Base-by-base conservation (phyloP, 192 early-diverging fungal genomes). In the Coemansia sp. region DNA sequence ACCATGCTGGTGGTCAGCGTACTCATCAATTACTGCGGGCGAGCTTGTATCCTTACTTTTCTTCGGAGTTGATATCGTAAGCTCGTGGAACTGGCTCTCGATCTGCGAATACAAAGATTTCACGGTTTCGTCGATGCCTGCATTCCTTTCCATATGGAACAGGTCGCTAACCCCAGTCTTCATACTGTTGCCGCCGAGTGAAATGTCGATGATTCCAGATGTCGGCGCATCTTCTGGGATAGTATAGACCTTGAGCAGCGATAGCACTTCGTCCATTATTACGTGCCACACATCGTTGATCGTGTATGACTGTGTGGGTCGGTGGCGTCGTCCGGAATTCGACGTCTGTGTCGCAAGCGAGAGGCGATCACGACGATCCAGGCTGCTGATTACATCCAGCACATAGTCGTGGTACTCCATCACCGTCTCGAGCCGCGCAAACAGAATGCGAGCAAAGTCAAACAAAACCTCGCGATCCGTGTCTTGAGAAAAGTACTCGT, bases 401-500 rank as follows among this genome's bases (percentile, higher is more conserved):
- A 90, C 76, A 46, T 87, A 88, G 40, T 87, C 83, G 54, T 93
- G 90, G 50, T 89, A 90, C 67, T 89, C 88, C 2, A 89, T 61
- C 7, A 93, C 88, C 4, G 89, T 84, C 60, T 90, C 89, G 13
- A 93, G 60, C 57, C 91, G 89, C 1, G 89, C 90, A 78, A 87
- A 93, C 53, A 91, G 63, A 0, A 90, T 90, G 76, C 90, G 87
- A 11, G 90, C 78, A 70, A 91, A 80, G 63, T 93, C 91, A 61
- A 83, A 85, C 59, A 93, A 59, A 38, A 90, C 84, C 68, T 93
- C 91, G 34, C 87, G 86, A 55, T 88, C 83, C 1, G 75, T 76
- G 29, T 86, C 85, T 60, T 88, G 87, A 23, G 59, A 62, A 9
- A 71, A 56, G 58, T 54, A 40, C 20, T 76, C 75, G 53, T 71